A percentile compares a stretch with the other conserved stretches of the same genome.
Conservation (phyloP, 257 asterid species). For the Salvia rosmarinus region DNA sequence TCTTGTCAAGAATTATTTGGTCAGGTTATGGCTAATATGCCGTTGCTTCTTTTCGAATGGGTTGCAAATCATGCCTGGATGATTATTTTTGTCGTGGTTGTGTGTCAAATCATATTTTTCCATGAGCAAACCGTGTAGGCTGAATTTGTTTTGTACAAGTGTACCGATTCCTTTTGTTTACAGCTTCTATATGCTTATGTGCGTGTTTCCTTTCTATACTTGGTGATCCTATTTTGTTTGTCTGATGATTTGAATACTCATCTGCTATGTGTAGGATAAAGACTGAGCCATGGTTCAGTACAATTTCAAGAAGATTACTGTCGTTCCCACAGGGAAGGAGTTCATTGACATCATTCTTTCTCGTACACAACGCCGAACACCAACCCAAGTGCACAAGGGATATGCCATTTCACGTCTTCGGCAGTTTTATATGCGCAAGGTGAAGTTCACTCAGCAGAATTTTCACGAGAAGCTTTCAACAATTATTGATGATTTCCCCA, state of each 20-base stretch:
- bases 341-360: slow-evolving; percentile 88
- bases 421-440: slow-evolving; percentile 97
- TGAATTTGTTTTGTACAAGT: background rate
- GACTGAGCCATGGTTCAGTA: slow-evolving; percentile 80
- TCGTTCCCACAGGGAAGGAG: slow-evolving; percentile 84
- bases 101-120: background rate
- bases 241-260: background rate
- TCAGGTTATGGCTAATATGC: background rate
- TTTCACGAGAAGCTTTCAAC: slow-evolving; percentile 86
- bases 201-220: background rate
- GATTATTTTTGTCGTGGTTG: background rate
- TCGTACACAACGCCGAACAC: slow-evolving; percentile 93
- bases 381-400: slow-evolving; percentile 97
- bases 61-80: background rate
- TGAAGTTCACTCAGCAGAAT: slow-evolving; percentile 81
- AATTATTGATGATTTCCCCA: slow-evolving; percentile 89
- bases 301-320: slow-evolving; percentile 91
- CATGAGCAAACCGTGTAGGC: background rate
- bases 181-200: slow-evolving; percentile 8
- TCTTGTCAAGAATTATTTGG: background rate
- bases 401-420: slow-evolving; percentile 90
- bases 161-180: background rate
- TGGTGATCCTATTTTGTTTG: background rate
- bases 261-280: background rate
- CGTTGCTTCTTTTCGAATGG: no score